A percentile compares a stretch with the other conserved stretches of the same genome.
Evolutionary conservation across 345 rosid species (phyloP).

Genomic region (Eucalyptus pauciflora): DNA sequence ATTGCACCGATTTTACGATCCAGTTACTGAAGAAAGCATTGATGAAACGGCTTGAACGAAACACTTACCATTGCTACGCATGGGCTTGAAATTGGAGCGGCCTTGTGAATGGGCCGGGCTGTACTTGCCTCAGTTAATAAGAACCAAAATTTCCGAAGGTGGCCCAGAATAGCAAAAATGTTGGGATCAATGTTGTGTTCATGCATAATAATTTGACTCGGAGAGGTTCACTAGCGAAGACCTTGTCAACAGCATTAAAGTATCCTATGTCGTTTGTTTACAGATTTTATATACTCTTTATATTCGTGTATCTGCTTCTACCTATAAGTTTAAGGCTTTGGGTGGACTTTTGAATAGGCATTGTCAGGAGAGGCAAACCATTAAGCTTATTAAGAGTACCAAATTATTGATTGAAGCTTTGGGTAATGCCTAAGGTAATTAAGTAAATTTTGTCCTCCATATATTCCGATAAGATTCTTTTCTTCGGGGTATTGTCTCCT

Average conservation of each 20-base stretch:
- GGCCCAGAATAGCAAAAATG: neutral
- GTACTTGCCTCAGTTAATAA: neutral
- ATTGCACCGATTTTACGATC: neutral
- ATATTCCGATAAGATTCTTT: neutral
- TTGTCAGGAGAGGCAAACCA: neutral
- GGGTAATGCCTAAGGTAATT: neutral
- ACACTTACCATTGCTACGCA: neutral
- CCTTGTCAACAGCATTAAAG: neutral
- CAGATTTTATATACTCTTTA: neutral
- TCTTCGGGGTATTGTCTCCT: neutral
- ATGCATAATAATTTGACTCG: neutral
- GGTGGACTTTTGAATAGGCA: neutral
- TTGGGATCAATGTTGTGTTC: neutral
- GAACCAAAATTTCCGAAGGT: neutral
- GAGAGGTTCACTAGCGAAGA: neutral
- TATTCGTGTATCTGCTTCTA: rapidly evolving
- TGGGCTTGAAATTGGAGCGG: neutral
- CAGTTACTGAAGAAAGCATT: neutral
- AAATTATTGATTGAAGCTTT: neutral
- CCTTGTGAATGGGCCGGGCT: neutral
- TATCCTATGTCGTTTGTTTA: neutral
- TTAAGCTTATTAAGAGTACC: neutral
- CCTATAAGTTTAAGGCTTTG: neutral
- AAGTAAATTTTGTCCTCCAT: neutral
- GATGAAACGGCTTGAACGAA: neutral